A percentile compares a stretch with the other conserved stretches of the same genome.
Conservation (phyloP, 2,329 filamentous ascomycete species). For the Sordariomycetes sp. region DNA sequence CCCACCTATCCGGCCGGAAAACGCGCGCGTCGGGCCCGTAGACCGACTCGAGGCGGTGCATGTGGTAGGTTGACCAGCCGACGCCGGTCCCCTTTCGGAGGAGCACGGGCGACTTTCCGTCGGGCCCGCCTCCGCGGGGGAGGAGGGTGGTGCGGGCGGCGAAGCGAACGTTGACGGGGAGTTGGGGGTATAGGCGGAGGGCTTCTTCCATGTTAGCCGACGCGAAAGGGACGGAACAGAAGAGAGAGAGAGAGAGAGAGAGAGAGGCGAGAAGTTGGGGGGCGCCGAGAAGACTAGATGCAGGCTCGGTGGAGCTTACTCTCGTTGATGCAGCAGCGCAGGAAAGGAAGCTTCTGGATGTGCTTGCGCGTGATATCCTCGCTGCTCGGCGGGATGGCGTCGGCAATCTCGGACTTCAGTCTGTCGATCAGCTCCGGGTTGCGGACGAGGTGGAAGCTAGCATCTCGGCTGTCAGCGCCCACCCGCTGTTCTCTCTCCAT, state of each 20-base stretch:
- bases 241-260: neutral
- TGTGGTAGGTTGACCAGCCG: conserved; percentile 15
- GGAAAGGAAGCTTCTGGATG: neutral
- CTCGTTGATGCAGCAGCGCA: neutral
- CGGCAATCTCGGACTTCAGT: neutral
- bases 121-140: conserved; percentile 20
- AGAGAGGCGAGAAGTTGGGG: too few species aligned
- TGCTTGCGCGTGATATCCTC: neutral
- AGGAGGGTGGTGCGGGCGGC: conserved; percentile 17
- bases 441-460: neutral
- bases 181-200: conserved; percentile 19
- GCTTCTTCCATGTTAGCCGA: conserved; percentile 1
- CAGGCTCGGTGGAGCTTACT: neutral
- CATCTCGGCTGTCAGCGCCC: neutral
- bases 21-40: conserved; percentile 19
- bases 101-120: conserved; percentile 17
- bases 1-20: conserved; percentile 24
- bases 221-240: neutral
- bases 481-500: neutral
- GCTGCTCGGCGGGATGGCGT: neutral
- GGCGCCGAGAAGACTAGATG: too few species aligned
- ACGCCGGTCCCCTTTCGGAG: conserved; percentile 15
- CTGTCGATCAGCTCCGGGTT: conserved; percentile 3
- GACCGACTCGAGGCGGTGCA: conserved; percentile 19
- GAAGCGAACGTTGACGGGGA: conserved; percentile 18